A percentile compares a stretch with the other conserved stretches of the same genome.
Evolutionary conservation across 306 rosid genomes (phyloP).

Genomic region (Boehmeria nivea): DNA sequence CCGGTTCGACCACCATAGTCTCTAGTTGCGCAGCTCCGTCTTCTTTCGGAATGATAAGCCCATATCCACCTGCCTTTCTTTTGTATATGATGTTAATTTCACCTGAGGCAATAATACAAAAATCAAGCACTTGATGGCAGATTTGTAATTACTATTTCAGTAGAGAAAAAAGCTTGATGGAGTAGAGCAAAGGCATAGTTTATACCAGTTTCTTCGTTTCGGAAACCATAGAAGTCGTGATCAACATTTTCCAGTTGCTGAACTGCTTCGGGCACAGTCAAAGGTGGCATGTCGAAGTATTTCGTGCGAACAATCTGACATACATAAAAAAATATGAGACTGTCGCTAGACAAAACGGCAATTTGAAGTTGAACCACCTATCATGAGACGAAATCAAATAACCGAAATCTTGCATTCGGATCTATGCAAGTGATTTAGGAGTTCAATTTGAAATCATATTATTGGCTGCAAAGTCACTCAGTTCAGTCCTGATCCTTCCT

Average conservation of each 20-base stretch:
- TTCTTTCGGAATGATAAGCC: conserved; percentile 77
- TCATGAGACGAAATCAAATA: not conserved
- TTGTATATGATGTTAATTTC: conserved; percentile 76
- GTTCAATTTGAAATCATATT: too few species aligned
- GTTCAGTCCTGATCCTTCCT: too few species aligned
- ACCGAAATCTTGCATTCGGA: not conserved
- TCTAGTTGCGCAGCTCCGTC: conserved; percentile 45
- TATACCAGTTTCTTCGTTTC: conserved; percentile 91
- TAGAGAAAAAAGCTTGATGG: too few species aligned
- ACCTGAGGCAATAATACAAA: conserved; percentile 37
- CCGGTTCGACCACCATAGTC: conserved; percentile 32
- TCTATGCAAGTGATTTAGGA: too few species aligned
- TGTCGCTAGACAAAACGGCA: conserved; percentile 2
- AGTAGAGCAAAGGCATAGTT: conserved; percentile 2
- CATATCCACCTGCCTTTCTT: conserved; percentile 85
- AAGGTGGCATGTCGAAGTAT: conserved; percentile 92
- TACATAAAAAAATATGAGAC: conserved; percentile 6
- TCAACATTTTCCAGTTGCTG: conserved; percentile 81
- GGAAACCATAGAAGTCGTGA: conserved; percentile 86
- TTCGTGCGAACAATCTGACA: conserved; percentile 80
- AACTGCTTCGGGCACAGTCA: conserved; percentile 81
- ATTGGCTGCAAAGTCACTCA: too few species aligned
- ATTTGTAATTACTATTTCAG: not conserved
- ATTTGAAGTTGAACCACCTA: conserved; percentile 9
- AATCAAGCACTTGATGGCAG: conserved; percentile 16